These are phyloP conservation scores for Xylariaceae sp. DNA, from an alignment of 2,329 filamentous ascomycete genomes.

Conservation along the genomic window DNA sequence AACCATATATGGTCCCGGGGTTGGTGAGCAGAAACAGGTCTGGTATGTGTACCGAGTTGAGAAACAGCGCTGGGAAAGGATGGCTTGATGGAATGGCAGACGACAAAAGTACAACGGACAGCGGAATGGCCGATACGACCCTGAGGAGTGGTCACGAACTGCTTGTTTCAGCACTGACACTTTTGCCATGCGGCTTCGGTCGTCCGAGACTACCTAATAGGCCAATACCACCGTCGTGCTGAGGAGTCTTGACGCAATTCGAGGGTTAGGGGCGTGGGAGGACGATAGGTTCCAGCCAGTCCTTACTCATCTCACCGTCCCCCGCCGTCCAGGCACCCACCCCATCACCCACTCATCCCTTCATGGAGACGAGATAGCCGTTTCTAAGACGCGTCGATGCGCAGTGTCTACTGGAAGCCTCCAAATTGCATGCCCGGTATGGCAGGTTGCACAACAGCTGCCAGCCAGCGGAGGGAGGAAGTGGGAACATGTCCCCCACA, in stretches of 20 bases:
- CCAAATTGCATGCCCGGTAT: constrained; percentile 5
- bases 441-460: constrained; percentile 14
- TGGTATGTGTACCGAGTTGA: too few species aligned
- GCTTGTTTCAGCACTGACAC: constrained; percentile 14
- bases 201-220: constrained; percentile 27
- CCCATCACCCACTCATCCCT: constrained; percentile 1
- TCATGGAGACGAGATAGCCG: constrained; percentile 3
- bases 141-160: constrained; percentile 12
- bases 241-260: constrained; percentile 4
- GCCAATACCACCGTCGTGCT: constrained; percentile 16
- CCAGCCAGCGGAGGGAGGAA: too few species aligned
- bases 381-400: constrained; percentile 7
- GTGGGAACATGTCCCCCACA: too few species aligned
- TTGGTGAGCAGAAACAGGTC: too few species aligned
- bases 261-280: constrained; percentile 4
- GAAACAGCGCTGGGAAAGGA: too few species aligned
- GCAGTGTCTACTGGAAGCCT: constrained; percentile 8
- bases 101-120: too few species aligned
- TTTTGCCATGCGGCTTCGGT: constrained; percentile 21
- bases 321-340: background rate
- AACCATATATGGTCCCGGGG: too few species aligned
- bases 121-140: too few species aligned
- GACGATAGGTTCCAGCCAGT: constrained; percentile 7
- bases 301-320: constrained; percentile 3
- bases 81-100: too few species aligned